Evolutionary conservation across 257 asterid genomes (phyloP).

Genomic region (Forsythia suspensa): DNA sequence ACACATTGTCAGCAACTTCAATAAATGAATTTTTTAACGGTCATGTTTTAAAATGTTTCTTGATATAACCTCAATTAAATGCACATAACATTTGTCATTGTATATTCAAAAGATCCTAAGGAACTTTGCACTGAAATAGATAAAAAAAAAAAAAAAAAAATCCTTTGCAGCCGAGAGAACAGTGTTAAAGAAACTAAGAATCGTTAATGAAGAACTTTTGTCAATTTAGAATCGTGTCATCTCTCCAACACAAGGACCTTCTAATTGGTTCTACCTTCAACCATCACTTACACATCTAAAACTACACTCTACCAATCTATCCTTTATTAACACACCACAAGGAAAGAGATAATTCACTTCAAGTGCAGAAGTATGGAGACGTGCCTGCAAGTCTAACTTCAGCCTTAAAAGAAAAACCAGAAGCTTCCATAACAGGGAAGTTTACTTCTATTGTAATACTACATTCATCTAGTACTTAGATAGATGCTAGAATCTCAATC

Average conservation of each 20-base stretch:
- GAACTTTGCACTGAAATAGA: conserved; percentile 2
- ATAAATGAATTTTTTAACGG: background rate
- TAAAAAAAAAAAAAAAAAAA: background rate
- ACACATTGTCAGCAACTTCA: conserved; percentile 13
- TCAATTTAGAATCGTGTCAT: background rate
- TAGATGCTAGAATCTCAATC: conserved; percentile 1
- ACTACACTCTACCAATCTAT: background rate
- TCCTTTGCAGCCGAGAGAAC: conserved; percentile 3
- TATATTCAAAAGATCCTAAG: background rate
- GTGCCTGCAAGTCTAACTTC: background rate
- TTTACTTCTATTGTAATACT: background rate
- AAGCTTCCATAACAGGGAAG: background rate
- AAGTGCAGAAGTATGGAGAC: background rate
- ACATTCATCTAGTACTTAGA: background rate
- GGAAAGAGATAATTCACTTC: background rate
- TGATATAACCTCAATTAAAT: background rate
- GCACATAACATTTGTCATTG: background rate
- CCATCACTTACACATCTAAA: background rate
- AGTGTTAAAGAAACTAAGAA: background rate
- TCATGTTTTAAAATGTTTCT: background rate
- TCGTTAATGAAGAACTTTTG: background rate
- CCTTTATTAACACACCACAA: background rate
- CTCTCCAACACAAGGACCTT: background rate
- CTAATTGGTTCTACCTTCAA: background rate
- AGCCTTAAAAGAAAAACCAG: background rate